These are phyloP conservation scores for Penicillium alfredii DNA, from an alignment of 495 filamentous ascomycete species.

Conservation along the genomic window DNA sequence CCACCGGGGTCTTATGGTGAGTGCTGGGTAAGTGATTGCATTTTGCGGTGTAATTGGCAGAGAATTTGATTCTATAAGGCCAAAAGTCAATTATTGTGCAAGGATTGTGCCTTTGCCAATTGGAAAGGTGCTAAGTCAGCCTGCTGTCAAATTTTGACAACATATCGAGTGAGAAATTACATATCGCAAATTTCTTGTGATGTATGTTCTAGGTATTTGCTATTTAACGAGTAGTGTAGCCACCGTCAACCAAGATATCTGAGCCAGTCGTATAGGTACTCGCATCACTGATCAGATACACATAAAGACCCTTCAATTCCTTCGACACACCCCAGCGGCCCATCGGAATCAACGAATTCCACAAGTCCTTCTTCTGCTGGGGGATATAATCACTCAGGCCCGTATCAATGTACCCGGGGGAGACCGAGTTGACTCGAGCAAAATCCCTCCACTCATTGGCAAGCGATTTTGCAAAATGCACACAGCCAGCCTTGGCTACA, in stretches of 20 bases:
- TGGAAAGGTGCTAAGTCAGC: no score
- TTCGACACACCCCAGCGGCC: constrained; percentile 59
- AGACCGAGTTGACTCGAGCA: constrained; percentile 57
- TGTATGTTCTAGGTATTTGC: no score
- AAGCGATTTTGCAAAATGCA: constrained; percentile 44
- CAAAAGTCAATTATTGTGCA: no score
- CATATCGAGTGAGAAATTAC: no score
- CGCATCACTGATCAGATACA: constrained; percentile 75
- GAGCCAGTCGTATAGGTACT: constrained; percentile 72
- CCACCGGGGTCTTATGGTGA: no score
- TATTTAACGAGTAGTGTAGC: constrained; percentile 16
- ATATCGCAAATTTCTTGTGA: no score
- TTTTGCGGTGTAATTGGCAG: no score
- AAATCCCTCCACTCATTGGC: constrained; percentile 65
- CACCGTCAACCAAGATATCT: constrained; percentile 63
- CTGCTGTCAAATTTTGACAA: no score
- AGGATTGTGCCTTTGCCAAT: no score
- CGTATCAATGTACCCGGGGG: constrained; percentile 64
- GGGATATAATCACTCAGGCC: constrained; percentile 61
- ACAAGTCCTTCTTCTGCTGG: constrained; percentile 55
- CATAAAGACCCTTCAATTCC: constrained; percentile 67
- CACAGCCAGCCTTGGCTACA: constrained; percentile 53
- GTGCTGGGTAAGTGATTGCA: no score
- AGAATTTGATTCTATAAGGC: no score
- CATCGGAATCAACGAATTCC: constrained; percentile 60